These are phyloP conservation scores for Setomelanomma holmii DNA, from an alignment of 2,329 filamentous ascomycete genomes.

Conservation along the genomic window DNA sequence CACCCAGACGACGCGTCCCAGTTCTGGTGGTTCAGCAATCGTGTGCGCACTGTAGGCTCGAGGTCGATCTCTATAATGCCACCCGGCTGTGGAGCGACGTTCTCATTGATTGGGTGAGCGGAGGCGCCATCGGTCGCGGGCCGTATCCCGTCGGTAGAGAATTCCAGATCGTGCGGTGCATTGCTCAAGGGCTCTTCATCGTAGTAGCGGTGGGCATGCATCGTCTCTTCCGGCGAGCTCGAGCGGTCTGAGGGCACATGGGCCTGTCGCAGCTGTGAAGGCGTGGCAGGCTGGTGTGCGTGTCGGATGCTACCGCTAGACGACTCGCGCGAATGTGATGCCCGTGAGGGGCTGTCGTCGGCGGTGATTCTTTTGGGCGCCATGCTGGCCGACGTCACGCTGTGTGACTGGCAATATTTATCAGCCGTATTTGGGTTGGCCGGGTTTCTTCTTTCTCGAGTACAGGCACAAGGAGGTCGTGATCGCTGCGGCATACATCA, in stretches of 20 bases:
- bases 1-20: conserved; percentile 41
- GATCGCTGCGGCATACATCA: conserved; percentile 22
- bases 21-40: conserved; percentile 47
- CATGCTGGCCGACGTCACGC: conserved; percentile 21
- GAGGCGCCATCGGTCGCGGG: conserved; percentile 41
- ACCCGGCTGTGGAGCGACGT: conserved; percentile 18
- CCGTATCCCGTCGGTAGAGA: conserved; percentile 42
- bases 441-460: too few species aligned
- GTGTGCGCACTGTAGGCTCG: conserved; percentile 47
- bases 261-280: conserved; percentile 52
- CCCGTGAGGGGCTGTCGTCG: conserved; percentile 27
- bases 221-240: conserved; percentile 52
- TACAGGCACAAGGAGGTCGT: conserved; percentile 9
- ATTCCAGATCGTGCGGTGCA: conserved; percentile 24
- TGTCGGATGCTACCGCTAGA: conserved; percentile 39
- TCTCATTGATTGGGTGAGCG: conserved; percentile 33
- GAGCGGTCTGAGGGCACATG: conserved; percentile 51
- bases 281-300: conserved; percentile 45
- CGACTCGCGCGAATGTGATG: conserved; percentile 40
- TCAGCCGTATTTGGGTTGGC: conserved; percentile 23
- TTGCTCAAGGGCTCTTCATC: conserved; percentile 28
- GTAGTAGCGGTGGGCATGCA: conserved; percentile 34
- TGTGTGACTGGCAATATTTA: conserved; percentile 3
- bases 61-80: conserved; percentile 33
- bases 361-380: conserved; percentile 28